phyloP scores from a whole-genome alignment of 83 land plant genomes.

The Diphasiastrum complanatum region DNA sequence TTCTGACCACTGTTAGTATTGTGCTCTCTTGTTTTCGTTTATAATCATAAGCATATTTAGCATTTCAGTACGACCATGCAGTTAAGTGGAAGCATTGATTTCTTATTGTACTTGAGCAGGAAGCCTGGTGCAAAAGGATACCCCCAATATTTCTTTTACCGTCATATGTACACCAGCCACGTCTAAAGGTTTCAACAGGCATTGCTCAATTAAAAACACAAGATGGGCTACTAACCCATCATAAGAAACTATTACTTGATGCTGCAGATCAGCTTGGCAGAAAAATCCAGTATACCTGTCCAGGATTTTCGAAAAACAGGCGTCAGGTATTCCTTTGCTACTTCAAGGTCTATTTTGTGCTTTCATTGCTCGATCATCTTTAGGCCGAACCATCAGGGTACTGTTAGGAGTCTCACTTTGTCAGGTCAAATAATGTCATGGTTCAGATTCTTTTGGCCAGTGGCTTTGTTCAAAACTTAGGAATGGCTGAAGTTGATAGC shows the following conservation, averaged over 20 bases:
- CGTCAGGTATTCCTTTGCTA: slow-evolving; percentile 63
- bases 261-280: slow-evolving; percentile 72
- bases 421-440: no score
- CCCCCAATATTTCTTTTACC: slow-evolving; percentile 69
- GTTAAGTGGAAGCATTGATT: neutral
- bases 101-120: no score
- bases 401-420: no score
- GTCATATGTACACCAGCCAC: slow-evolving; percentile 63
- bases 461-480: no score
- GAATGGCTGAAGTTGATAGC: no score
- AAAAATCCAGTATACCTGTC: slow-evolving; percentile 75
- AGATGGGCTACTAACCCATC: slow-evolving; percentile 57
- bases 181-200: slow-evolving; percentile 55
- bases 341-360: neutral
- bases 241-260: slow-evolving; percentile 46
- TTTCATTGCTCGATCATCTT: no score
- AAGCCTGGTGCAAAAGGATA: slow-evolving; percentile 84
- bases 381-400: no score
- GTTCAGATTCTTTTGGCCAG: no score
- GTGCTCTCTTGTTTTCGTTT: no score
- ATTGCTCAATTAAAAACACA: slow-evolving; percentile 54
- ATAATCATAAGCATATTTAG: no score
- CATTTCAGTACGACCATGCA: no score
- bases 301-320: slow-evolving; percentile 70
- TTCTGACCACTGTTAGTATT: no score